Conservation (phyloP, 2,329 filamentous ascomycete genomes). For the Colletotrichum sp. region DNA sequence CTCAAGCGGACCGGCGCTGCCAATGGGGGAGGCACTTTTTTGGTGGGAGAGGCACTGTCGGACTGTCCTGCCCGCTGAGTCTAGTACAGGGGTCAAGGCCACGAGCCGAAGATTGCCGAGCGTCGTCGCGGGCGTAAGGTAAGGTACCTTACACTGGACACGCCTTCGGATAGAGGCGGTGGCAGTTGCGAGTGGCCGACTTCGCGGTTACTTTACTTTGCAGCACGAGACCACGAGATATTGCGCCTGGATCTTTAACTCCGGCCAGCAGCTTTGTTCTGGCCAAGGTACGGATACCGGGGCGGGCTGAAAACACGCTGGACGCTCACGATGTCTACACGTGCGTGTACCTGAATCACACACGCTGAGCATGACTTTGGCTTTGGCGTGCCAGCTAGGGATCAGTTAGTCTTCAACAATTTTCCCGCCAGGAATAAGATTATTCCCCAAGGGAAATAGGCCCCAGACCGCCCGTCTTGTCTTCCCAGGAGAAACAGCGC, state of each 20-base stretch:
- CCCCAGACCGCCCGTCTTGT: background rate
- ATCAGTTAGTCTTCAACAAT: background rate
- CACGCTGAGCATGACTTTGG: background rate
- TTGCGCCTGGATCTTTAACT: background rate
- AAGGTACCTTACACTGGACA: background rate
- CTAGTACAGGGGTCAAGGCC: constrained; percentile 17
- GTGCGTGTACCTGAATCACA: background rate
- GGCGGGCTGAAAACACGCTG: background rate
- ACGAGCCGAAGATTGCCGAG: constrained; percentile 23
- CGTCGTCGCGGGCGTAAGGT: constrained; percentile 9
- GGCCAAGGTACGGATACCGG: background rate
- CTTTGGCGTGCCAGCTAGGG: background rate
- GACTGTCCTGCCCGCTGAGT: background rate
- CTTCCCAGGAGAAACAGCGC: background rate
- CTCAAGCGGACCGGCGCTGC: background rate
- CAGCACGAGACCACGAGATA: background rate
- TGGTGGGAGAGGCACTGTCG: background rate
- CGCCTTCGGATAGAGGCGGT: background rate
- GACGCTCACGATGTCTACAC: background rate
- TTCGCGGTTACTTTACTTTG: background rate
- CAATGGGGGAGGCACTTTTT: background rate
- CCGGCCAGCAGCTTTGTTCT: background rate
- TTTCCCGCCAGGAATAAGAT: constrained; percentile 1
- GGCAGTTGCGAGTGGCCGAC: background rate
- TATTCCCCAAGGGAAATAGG: background rate